These are phyloP conservation scores for Stephanodiscus minutulus DNA, from an alignment of 108 stramenopile genomes.

Conservation along the genomic window DNA sequence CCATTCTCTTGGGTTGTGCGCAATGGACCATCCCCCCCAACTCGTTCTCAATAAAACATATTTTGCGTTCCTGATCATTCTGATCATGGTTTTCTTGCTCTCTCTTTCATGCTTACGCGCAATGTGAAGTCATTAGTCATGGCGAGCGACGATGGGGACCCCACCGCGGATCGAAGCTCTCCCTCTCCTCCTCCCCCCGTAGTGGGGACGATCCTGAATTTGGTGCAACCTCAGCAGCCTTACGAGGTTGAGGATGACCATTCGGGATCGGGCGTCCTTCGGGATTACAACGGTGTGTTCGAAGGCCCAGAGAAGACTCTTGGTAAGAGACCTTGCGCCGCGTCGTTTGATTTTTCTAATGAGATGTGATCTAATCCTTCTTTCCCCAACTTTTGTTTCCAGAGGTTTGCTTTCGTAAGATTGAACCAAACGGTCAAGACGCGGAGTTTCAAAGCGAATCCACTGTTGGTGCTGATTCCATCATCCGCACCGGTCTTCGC, in stretches of 20 bases:
- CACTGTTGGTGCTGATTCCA: background rate
- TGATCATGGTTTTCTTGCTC: too few species aligned
- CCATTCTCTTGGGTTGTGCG: too few species aligned
- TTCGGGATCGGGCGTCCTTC: conserved; percentile 74
- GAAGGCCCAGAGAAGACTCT: conserved; percentile 92
- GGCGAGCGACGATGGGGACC: background rate
- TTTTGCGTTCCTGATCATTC: too few species aligned
- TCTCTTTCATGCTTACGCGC: too few species aligned
- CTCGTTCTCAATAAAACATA: background rate
- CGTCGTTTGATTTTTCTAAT: background rate
- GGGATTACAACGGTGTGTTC: conserved; percentile 85
- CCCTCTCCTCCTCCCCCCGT: conserved; percentile 8
- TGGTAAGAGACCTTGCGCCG: conserved; percentile 11
- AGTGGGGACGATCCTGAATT: conserved; percentile 11
- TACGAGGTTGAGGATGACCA: conserved; percentile 65
- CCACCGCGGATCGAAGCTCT: background rate
- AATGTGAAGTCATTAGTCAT: background rate
- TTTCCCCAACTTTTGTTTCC: background rate
- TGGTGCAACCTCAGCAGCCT: conserved; percentile 48
- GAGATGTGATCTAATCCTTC: background rate
- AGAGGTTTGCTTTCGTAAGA: conserved; percentile 82
- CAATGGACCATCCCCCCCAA: background rate
- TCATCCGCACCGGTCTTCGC: conserved; percentile 79
- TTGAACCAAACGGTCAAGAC: conserved; percentile 26
- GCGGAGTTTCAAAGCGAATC: conserved; percentile 33